Evolutionary conservation across 164 flowering plant genomes (phyloP), one percentile per base, ranked within the genome.

Genomic region (Platanus orientalis): DNA sequence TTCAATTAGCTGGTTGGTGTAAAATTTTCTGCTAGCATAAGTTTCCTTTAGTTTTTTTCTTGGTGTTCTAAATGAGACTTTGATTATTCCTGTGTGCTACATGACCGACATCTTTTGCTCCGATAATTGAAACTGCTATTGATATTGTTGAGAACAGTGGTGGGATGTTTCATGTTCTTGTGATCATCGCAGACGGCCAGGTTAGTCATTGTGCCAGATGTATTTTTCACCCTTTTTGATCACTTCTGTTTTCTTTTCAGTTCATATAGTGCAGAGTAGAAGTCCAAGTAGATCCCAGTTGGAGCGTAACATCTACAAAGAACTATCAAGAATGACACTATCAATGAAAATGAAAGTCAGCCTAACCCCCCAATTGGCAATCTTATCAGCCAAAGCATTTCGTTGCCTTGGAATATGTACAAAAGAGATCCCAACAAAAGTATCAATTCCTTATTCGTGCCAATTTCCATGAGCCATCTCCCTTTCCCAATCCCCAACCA

Each of bases 41-140:
- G n/a, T n/a, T 17, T 4, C 53, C 7, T 32, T 20, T 64, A 23
- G n/a, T n/a, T n/a, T n/a, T n/a, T 32, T 17, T 9, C 13, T 12
- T 21, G 7, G 30, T 27, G 12, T 26, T 26, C n/a, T 29, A 3
- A 3, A 45, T 1, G 21, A 66, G 26, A 20, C n/a, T n/a, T 47
- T 47, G 27, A 23, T 52, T 39, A 19, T 29, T 57, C 39, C 32
- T 2, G 21, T n/a, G 69, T 7, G 44, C n/a, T 25, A 36, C 67
- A 76, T 79, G 83, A 49, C 84, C 81, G 57, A 80, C 84, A 54
- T 80, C 83, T 44, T 79, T 79, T 52, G 80, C 83, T 45, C 83
- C 80, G 4, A 66, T 79, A 45, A 79, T 79, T 70, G 80, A 79
- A 62, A 74, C 58, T 42, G 83, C 79, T 19, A 50, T 70, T 21